phyloP scores from a whole-genome alignment of 2,329 filamentous ascomycete species.

The Diaporthe longicolla region DNA sequence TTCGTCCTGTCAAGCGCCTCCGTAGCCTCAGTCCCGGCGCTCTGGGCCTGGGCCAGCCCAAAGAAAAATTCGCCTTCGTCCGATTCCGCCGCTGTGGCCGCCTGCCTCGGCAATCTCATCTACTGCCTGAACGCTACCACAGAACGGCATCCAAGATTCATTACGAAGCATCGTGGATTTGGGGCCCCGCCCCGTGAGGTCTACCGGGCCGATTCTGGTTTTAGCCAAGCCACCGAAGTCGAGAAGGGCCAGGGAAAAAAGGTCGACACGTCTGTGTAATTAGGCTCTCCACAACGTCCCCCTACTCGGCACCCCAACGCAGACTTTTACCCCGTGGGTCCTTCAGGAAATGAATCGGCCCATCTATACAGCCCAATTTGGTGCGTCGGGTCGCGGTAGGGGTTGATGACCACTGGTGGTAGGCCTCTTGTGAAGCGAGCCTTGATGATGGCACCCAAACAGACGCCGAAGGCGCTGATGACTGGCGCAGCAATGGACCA shows the following conservation, averaged over 20 bases:
- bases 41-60: not conserved
- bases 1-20: constrained; percentile 27
- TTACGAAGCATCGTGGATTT: constrained; percentile 18
- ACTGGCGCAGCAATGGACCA: not conserved
- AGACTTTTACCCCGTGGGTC: constrained; percentile 32
- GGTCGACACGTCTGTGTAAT: constrained; percentile 12
- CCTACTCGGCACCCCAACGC: constrained; percentile 11
- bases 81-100: constrained; percentile 14
- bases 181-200: constrained; percentile 23
- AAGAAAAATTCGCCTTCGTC: constrained; percentile 8
- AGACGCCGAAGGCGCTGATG: not conserved
- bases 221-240: constrained; percentile 29
- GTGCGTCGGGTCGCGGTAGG: not conserved
- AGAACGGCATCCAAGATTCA: constrained; percentile 1
- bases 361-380: constrained; percentile 13
- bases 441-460: not conserved
- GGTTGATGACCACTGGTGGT: not conserved
- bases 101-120: constrained; percentile 17
- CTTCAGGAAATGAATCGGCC: constrained; percentile 26
- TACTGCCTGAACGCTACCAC: constrained; percentile 3
- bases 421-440: constrained; percentile 5
- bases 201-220: constrained; percentile 25
- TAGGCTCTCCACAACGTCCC: constrained; percentile 12
- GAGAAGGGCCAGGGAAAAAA: not conserved
- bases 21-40: not conserved